Evolutionary conservation across 192 early-diverging fungal species (phyloP), one percentile per base, ranked within the genome.

Genomic region (Cladochytrium replicatum): DNA sequence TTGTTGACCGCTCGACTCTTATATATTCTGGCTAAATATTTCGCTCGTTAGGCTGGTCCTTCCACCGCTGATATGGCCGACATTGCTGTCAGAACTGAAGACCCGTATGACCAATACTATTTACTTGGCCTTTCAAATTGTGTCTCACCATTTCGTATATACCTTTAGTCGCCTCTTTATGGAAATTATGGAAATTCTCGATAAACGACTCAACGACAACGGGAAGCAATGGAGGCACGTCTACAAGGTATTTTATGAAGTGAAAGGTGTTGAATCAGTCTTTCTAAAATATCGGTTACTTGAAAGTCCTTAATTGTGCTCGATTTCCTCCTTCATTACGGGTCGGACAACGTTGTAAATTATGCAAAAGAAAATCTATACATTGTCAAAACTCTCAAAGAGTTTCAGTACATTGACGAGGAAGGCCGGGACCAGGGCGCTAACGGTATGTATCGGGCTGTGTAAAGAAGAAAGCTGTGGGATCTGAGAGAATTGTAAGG

Each of bases 171-270:
- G 82, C 40, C 86, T 90, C 39, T 95, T 92, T 75, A 42, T 89
- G 48, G 93, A 90, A 52, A 88, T 99, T 42, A 97, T 99, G 93
- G 89, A 95, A 55, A 92, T 99, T 66, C 58, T 99, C 25, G 93
- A 99, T 61, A 96, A 94, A 74, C 79, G 93, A 6, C 68, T 99
- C 60, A 95, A 97, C 56, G 95, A 99, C 68, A 84, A 83, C 55
- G 95, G 95, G 29, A 93, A 91, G 68, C 84, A 93, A 70, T 99
- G 95, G 95, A 72, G 93, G 47, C 95, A 99, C 66, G 93, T 99
- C 25, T 96, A 88, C 64, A 98, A 98, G 73, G 87, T 89, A 71
- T 21, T n/a, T n/a, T n/a, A n/a, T n/a, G n/a, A n/a, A n/a, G n/a
- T n/a, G n/a, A 37, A 37, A 37, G 13, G 34, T 13, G 34, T 17